Conservation (phyloP, 306 rosid genomes). For the Begonia masoniana region DNA sequence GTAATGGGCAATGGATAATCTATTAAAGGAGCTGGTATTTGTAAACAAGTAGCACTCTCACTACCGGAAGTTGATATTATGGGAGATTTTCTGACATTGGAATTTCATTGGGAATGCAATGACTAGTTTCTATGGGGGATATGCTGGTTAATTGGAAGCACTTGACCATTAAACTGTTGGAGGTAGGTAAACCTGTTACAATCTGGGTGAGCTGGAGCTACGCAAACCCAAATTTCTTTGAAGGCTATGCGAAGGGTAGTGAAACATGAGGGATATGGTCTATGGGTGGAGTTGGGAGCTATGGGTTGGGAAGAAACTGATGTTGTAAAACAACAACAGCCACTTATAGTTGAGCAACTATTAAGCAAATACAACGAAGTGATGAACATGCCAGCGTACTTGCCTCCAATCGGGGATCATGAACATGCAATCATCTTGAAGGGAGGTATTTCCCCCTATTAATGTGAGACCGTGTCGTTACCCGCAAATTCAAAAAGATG, state of each 20-base stretch:
- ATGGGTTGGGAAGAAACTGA: not conserved
- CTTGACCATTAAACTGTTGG: not conserved
- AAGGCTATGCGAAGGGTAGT: too few relatives aligned
- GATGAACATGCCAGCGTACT: not conserved
- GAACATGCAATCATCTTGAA: too few relatives aligned
- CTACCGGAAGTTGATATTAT: too few relatives aligned
- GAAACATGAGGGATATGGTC: not conserved
- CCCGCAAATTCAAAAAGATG: not conserved
- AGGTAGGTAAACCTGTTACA: not conserved
- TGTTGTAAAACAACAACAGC: not conserved
- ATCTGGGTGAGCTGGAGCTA: not conserved
- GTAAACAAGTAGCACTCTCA: too few relatives aligned
- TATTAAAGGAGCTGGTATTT: not conserved
- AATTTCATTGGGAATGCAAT: too few relatives aligned
- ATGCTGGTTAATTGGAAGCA: not conserved
- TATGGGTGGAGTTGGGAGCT: not conserved
- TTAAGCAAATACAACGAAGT: not conserved
- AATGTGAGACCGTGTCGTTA: not conserved
- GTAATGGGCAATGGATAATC: not conserved
- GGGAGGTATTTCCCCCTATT: not conserved
- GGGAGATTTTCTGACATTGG: too few relatives aligned
- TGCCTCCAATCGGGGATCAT: not conserved
- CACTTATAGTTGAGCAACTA: too few relatives aligned
- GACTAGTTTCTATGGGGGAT: not conserved
- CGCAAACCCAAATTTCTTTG: too few relatives aligned